Percentiles rank a stretch among this genome's conserved stretches.
These are phyloP conservation scores for Dendrobium officinale DNA, from an alignment of 106 monocot genomes.

Conservation along the genomic window DNA sequence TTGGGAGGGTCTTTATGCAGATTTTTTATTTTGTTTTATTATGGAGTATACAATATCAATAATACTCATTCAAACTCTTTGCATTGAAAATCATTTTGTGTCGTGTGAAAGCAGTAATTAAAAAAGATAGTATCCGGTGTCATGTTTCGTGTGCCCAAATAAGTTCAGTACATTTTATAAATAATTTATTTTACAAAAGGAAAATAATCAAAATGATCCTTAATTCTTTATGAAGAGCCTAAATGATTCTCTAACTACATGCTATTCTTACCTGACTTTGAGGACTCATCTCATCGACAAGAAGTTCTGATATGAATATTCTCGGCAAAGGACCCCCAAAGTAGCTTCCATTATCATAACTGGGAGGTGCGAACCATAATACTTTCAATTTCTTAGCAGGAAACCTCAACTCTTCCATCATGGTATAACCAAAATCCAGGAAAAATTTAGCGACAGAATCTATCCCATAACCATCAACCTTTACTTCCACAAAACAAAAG, in stretches of 20 bases:
- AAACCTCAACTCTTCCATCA: conserved; percentile 81
- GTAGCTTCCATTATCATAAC: conserved; percentile 23
- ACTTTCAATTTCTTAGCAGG: conserved; percentile 89
- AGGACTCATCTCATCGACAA: conserved; percentile 74
- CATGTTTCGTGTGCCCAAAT: no score
- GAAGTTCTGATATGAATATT: conserved; percentile 95
- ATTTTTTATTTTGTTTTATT: no score
- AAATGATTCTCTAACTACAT: background rate
- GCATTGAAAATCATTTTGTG: no score
- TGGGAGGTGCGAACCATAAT: conserved; percentile 89
- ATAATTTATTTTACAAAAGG: no score
- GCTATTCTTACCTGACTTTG: conserved; percentile 45
- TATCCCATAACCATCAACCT: conserved; percentile 91
- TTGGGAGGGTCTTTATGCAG: no score
- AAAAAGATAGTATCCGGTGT: no score
- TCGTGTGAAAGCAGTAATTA: no score
- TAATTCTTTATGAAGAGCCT: no score
- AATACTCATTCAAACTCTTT: no score
- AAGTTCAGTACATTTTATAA: no score
- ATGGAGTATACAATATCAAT: no score
- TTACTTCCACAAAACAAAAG: conserved; percentile 8
- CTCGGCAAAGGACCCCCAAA: conserved; percentile 68
- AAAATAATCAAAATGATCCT: no score
- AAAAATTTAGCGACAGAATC: conserved; percentile 81
- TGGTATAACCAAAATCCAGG: conserved; percentile 76